Percentiles rank a stretch among this genome's conserved stretches.
phyloP scores from a whole-genome alignment of 371 early-diverging fungal species.

The Actinomucor elegans region DNA sequence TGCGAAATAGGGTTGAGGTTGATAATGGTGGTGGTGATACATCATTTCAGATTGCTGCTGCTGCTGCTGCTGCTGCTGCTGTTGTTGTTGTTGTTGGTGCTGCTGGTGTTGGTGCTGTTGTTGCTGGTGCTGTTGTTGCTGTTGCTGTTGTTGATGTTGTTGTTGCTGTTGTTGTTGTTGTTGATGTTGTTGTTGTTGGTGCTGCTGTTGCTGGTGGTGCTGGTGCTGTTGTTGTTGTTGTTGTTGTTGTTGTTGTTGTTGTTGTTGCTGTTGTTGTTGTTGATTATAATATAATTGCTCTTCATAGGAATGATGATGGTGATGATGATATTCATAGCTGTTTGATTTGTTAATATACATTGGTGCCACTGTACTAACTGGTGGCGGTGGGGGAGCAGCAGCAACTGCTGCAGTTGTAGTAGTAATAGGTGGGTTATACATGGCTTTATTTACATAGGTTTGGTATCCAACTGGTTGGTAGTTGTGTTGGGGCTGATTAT shows the following conservation, averaged over 20 bases:
- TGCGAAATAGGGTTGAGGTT: no score
- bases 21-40: no score
- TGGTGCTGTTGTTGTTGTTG: not conserved
- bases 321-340: not conserved
- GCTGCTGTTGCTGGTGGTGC: not conserved
- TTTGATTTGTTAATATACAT: not conserved
- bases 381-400: not conserved
- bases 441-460: not conserved
- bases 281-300: slow-evolving; percentile 1
- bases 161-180: not conserved
- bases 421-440: not conserved
- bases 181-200: not conserved
- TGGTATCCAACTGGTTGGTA: not conserved
- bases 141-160: not conserved
- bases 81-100: not conserved
- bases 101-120: not conserved
- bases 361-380: no score
- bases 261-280: not conserved
- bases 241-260: not conserved
- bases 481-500: not conserved
- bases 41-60: not conserved
- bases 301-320: no score
- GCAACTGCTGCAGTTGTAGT: not conserved
- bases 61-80: not conserved
- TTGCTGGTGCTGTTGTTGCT: not conserved